These are phyloP conservation scores for Kalmusia sp. DNA, from an alignment of 2,329 filamentous ascomycete genomes.

Conservation along the genomic window DNA sequence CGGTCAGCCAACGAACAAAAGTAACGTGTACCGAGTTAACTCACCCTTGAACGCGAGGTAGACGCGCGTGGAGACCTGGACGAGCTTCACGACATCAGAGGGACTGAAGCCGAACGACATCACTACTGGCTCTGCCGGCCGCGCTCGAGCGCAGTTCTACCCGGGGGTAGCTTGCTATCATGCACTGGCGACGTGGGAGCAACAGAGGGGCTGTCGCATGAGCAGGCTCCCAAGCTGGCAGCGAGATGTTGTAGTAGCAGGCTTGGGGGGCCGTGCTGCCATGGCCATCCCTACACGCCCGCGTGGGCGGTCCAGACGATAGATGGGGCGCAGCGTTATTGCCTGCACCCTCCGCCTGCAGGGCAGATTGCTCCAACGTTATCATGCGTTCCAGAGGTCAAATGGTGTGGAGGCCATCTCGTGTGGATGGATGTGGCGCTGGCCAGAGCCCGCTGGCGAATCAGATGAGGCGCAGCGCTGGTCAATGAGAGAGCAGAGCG, in stretches of 20 bases:
- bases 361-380: neutral
- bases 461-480: constrained; percentile 13
- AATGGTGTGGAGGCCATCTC: constrained; percentile 8
- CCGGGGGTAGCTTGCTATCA: constrained; percentile 22
- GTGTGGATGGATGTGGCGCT: constrained; percentile 23
- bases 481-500: constrained; percentile 27
- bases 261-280: constrained; percentile 16
- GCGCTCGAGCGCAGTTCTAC: constrained; percentile 36
- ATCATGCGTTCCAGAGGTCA: constrained; percentile 3
- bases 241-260: constrained; percentile 15
- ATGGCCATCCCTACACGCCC: constrained; percentile 1
- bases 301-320: constrained; percentile 1
- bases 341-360: constrained; percentile 14
- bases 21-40: neutral
- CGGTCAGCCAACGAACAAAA: constrained; percentile 14
- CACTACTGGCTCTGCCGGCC: constrained; percentile 17
- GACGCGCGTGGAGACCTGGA: constrained; percentile 39
- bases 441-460: constrained; percentile 9
- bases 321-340: constrained; percentile 10
- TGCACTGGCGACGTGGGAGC: constrained; percentile 21
- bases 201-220: constrained; percentile 22
- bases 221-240: constrained; percentile 19
- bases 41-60: constrained; percentile 44
- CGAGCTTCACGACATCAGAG: constrained; percentile 38
- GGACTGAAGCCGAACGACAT: constrained; percentile 44